Base-by-base conservation (phyloP, 495 filamentous ascomycete species). In the Penicillium dipodomyicola region DNA sequence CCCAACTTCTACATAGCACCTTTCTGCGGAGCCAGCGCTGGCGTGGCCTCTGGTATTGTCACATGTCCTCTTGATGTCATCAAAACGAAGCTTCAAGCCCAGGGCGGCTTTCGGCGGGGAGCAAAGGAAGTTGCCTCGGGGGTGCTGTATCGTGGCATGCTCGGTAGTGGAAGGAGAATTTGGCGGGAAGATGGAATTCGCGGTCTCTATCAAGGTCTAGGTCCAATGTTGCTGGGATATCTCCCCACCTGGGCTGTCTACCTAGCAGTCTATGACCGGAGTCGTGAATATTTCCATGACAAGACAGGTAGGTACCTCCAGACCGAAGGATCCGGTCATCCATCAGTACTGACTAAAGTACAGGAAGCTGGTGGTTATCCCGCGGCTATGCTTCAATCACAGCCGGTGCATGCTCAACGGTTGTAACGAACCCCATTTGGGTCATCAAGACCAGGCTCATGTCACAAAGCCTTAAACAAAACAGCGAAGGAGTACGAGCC, bases 361-460 rank as follows among this genome's bases (percentile, higher is more conserved):
- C 61, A 82, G 77, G 79, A 58, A 84, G 77, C 61, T 82, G 81
- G 72, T 85, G 82, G 77, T 64, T 87, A 35, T 78, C 82, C 51
- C 80, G 85, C 62, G 77, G 84, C 17, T 81, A 82, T 72, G 92
- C 95, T 25, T 94, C 95, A 22, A 81, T 99, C 58, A 84, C 89
- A 37, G 94, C 91, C 32, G 94, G 94, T 17, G 90, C 87, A 52
- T 96, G 89, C 69, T 96, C 91, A 52, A 97, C 95, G 4, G 82
- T 97, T 58, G 89, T 82, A 53, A 99, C 94, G n/a, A 99, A 99
- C 72, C 94, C 94, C 0, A 99, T 99, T 56, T 99, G 94, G 94
- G 95, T 99, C 27, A 96, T 99, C 74, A 99, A 99, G 69, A 99
- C 94, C 32, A 82, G 94, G 57, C 81, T 99, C 39, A 97, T 97